Evolutionary conservation across 1,284 basidiomycete genomes (phyloP).

Genomic region (Mrakiaceae sp.): DNA sequence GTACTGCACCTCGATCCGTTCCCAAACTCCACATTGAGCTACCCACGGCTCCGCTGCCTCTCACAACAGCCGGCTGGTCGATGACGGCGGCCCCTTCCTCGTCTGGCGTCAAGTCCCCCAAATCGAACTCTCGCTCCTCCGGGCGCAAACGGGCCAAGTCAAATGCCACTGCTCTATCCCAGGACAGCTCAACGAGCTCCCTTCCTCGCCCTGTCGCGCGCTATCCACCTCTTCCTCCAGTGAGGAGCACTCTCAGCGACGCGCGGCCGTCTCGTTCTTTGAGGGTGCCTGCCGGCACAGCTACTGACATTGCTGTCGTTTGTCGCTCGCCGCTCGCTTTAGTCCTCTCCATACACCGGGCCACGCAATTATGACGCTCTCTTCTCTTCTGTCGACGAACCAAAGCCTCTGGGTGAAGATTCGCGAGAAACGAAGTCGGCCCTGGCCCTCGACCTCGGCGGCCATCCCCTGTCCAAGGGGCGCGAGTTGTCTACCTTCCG

Average conservation of each 20-base stretch:
- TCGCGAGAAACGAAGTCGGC: too few relatives aligned
- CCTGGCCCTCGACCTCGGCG: too few relatives aligned
- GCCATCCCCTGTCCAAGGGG: background rate
- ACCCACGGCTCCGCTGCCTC: background rate
- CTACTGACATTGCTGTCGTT: too few relatives aligned
- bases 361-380: background rate
- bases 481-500: background rate
- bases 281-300: background rate
- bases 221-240: background rate
- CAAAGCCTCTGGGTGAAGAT: background rate
- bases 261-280: background rate
- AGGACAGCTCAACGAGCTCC: too few relatives aligned
- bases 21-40: background rate
- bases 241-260: background rate
- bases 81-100: background rate
- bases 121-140: background rate
- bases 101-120: background rate
- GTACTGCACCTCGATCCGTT: background rate
- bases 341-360: background rate
- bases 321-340: too few relatives aligned
- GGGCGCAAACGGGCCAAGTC: background rate
- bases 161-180: background rate
- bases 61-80: background rate
- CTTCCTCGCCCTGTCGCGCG: background rate
- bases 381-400: background rate